Conservation (phyloP, 495 filamentous ascomycete genomes). For the Chaetomidium leptoderma region DNA sequence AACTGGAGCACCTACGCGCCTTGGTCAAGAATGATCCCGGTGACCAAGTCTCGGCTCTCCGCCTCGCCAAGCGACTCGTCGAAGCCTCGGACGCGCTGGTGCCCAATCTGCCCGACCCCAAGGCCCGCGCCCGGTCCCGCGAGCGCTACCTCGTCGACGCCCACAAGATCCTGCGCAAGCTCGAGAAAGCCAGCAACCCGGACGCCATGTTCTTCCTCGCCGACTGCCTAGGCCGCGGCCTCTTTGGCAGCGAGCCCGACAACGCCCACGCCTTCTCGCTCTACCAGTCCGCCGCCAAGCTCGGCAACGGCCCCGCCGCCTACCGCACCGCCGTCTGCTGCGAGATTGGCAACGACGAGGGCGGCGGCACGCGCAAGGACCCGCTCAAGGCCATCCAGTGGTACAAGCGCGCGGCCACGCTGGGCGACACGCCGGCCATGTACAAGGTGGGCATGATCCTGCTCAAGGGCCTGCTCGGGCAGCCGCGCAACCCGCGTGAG, state of each 20-base stretch:
- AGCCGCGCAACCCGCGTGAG: conserved; percentile 76
- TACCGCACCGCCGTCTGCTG: conserved; percentile 97
- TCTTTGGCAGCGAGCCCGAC: conserved; percentile 61
- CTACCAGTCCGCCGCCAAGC: conserved; percentile 90
- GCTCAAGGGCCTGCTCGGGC: conserved; percentile 89
- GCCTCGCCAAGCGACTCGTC: conserved; percentile 76
- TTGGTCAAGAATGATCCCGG: conserved; percentile 62
- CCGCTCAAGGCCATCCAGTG: conserved; percentile 92
- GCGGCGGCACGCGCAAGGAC: conserved; percentile 86
- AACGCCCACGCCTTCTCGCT: conserved; percentile 85
- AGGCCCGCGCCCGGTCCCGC: conserved; percentile 66
- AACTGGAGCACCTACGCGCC: conserved; percentile 69
- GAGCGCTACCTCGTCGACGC: conserved; percentile 84
- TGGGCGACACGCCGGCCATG: conserved; percentile 91
- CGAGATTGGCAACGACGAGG: conserved; percentile 91
- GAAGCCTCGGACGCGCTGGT: conserved; percentile 78
- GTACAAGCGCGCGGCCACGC: conserved; percentile 87
- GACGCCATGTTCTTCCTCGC: conserved; percentile 95
- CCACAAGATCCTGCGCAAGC: conserved; percentile 84
- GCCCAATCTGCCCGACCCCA: conserved; percentile 67
- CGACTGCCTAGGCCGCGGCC: conserved; percentile 79
- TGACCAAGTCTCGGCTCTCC: conserved; percentile 65
- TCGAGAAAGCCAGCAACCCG: conserved; percentile 57
- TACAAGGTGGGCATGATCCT: conserved; percentile 98
- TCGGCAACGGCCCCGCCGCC: conserved; percentile 76